Conservation (phyloP, 164 flowering plant genomes). For the Pachysandra terminalis region DNA sequence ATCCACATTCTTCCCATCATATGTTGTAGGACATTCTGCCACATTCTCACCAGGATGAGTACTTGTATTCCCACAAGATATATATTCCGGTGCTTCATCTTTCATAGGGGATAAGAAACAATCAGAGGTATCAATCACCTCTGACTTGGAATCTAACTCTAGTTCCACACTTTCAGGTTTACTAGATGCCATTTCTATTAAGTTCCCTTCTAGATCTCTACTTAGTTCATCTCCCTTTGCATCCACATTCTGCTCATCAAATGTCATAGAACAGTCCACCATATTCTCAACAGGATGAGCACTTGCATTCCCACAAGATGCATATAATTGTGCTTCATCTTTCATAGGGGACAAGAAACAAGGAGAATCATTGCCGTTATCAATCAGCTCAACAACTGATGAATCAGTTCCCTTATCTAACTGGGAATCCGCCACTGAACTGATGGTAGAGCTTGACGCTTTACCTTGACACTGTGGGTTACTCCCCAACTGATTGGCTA, state of each 20-base stretch:
- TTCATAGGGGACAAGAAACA: not conserved
- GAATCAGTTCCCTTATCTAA: constrained; percentile 13
- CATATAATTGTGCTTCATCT: constrained; percentile 11
- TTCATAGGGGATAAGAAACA: constrained; percentile 1
- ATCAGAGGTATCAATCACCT: not conserved
- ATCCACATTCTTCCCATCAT: constrained; percentile 10
- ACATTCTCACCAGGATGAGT: constrained; percentile 5
- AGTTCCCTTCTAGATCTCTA: not conserved
- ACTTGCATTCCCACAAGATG: constrained; percentile 7
- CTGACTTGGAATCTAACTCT: no score
- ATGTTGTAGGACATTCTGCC: constrained; percentile 1
- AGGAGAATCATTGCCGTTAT: constrained; percentile 5
- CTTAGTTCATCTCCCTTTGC: constrained; percentile 8
- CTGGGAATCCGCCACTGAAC: not conserved
- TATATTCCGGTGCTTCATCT: constrained; percentile 7
- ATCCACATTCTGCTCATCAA: constrained; percentile 10
- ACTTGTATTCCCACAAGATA: constrained; percentile 7
- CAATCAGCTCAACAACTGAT: constrained; percentile 1
- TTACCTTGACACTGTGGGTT: constrained; percentile 1
- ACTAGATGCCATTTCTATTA: not conserved
- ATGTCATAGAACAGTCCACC: not conserved
- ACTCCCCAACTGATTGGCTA: constrained; percentile 5
- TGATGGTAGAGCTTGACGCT: constrained; percentile 7
- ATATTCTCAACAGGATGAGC: not conserved
- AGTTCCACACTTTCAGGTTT: no score